Evolutionary conservation across 2,329 filamentous ascomycete genomes (phyloP).

Genomic region (Thermomyces lanuginosus): DNA sequence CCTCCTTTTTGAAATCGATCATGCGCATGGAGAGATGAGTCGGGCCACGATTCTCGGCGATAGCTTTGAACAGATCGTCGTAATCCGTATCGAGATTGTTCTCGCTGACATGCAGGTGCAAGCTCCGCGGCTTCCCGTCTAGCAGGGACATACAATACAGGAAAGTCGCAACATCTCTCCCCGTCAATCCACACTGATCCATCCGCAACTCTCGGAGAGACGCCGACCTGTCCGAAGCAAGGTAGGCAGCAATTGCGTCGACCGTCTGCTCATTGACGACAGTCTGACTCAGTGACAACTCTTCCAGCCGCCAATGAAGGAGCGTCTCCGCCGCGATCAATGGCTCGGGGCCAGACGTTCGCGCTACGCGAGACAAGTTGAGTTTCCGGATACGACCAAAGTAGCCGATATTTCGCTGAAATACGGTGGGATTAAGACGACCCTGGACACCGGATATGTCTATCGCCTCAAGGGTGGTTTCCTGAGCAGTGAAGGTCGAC

Average conservation of each 20-base stretch:
- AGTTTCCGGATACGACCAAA: conserved; percentile 51
- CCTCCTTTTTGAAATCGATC: conserved; percentile 51
- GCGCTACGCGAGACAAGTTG: conserved; percentile 48
- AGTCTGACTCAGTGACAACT: conserved; percentile 48
- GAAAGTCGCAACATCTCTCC: conserved; percentile 47
- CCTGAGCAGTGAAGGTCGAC: conserved; percentile 47
- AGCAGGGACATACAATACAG: conserved; percentile 45
- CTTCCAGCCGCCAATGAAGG: conserved; percentile 50
- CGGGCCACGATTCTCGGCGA: conserved; percentile 40
- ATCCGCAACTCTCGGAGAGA: conserved; percentile 46
- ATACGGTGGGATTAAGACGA: conserved; percentile 45
- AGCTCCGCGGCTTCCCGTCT: conserved; percentile 35
- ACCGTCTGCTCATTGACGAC: conserved; percentile 46
- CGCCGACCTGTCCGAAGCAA: conserved; percentile 44
- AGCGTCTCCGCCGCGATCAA: conserved; percentile 51
- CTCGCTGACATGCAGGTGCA: conserved; percentile 52
- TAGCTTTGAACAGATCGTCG: conserved; percentile 26
- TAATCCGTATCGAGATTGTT: conserved; percentile 34
- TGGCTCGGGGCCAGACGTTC: conserved; percentile 46
- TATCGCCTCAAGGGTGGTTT: conserved; percentile 49
- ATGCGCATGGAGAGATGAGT: conserved; percentile 49
- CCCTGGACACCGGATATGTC: conserved; percentile 52
- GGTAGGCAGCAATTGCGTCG: conserved; percentile 48
- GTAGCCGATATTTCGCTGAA: conserved; percentile 49
- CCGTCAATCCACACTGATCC: conserved; percentile 50